These are phyloP conservation scores for Inga laurina DNA, from an alignment of 306 rosid species.

Conservation along the genomic window DNA sequence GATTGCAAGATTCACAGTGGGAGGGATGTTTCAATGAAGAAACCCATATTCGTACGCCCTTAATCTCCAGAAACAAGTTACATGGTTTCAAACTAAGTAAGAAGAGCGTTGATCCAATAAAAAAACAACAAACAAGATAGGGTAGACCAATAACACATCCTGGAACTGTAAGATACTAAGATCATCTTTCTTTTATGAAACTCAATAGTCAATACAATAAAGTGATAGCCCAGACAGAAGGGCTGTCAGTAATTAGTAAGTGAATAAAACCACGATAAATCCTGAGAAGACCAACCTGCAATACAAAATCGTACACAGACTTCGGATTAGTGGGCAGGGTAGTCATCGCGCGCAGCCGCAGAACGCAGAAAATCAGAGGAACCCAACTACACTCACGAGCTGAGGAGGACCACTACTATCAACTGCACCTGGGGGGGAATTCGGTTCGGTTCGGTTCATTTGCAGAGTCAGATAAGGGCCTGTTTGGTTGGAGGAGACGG, in stretches of 20 bases:
- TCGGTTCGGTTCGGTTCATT: neutral
- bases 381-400: neutral
- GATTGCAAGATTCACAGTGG: neutral
- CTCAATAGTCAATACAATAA: neutral
- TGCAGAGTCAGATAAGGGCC: neutral
- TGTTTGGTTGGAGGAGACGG: too few relatives aligned
- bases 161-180: neutral
- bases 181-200: neutral
- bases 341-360: neutral
- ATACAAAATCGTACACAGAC: neutral
- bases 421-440: neutral
- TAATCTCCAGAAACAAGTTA: neutral
- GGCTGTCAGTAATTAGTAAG: neutral
- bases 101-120: neutral
- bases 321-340: neutral
- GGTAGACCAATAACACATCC: neutral
- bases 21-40: neutral
- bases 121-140: neutral
- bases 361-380: neutral
- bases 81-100: neutral
- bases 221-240: neutral
- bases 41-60: neutral
- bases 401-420: neutral
- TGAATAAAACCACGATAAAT: neutral
- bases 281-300: constrained; percentile 2